A percentile compares a stretch with the other conserved stretches of the same genome.
Conservation (phyloP, 352 stramenopile genomes). For the Hyaloperonospora arabidopsidis region DNA sequence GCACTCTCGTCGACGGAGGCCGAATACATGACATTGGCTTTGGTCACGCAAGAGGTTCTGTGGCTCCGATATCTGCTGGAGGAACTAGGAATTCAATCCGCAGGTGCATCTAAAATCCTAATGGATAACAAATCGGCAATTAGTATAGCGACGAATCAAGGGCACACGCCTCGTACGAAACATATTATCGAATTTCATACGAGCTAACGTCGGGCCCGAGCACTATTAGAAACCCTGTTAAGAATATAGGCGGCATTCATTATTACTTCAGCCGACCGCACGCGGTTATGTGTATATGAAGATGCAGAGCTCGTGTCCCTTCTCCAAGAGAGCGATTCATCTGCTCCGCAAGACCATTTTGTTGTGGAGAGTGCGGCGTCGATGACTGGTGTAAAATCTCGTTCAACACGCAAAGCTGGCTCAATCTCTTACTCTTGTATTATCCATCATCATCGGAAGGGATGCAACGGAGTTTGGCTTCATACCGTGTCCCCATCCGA, state of each 20-base stretch:
- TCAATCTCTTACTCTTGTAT: not conserved
- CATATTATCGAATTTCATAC: slow-evolving; percentile 6
- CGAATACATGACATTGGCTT: slow-evolving; percentile 6
- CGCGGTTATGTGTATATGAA: not conserved
- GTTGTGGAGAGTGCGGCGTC: too few relatives aligned
- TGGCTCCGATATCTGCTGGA: not conserved
- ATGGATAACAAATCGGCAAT: slow-evolving; percentile 15
- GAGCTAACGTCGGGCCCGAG: not conserved
- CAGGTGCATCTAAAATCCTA: not conserved
- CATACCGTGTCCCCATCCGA: not conserved
- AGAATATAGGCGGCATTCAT: not conserved
- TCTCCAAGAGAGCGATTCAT: too few relatives aligned
- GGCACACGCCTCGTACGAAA: slow-evolving; percentile 4
- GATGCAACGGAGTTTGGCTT: not conserved
- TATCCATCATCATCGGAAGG: not conserved
- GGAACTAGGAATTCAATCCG: not conserved
- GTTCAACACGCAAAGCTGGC: not conserved
- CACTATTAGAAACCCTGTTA: not conserved
- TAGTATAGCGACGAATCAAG: slow-evolving; percentile 4
- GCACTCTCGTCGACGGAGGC: slow-evolving; percentile 4
- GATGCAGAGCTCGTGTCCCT: not conserved
- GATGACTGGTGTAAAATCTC: not conserved
- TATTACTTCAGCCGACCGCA: not conserved
- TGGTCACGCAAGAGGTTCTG: not conserved
- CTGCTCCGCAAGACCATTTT: too few relatives aligned